These are phyloP conservation scores for Aspergillus sp. DNA, from an alignment of 2,329 filamentous ascomycete species.

Conservation along the genomic window DNA sequence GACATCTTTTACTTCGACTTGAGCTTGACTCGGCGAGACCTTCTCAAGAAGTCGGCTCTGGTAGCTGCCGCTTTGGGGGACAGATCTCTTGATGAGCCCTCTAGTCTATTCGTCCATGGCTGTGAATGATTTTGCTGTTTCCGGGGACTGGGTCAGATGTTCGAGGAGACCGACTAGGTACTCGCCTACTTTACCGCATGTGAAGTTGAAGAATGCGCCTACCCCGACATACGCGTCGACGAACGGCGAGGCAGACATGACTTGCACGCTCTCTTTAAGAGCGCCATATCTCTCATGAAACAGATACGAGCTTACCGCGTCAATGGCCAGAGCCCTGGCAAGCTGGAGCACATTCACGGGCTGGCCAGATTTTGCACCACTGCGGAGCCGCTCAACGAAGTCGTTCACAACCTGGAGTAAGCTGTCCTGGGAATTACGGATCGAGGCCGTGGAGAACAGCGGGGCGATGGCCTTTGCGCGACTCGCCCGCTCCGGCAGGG, in stretches of 20 bases:
- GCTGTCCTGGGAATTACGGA: conserved; percentile 18
- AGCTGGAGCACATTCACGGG: conserved; percentile 47
- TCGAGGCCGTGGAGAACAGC: conserved; percentile 41
- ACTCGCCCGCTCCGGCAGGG: conserved; percentile 42
- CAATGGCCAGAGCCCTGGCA: conserved; percentile 51
- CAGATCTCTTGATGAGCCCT: conserved; percentile 37
- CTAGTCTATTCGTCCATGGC: conserved; percentile 47
- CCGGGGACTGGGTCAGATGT: conserved; percentile 32
- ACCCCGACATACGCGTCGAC: conserved; percentile 57
- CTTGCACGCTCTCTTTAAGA: conserved; percentile 37
- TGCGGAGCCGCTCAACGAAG: conserved; percentile 21
- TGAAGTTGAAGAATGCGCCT: conserved; percentile 55
- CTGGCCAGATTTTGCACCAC: conserved; percentile 14
- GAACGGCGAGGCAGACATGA: conserved; percentile 48
- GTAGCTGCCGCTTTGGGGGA: conserved; percentile 43
- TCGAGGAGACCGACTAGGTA: conserved; percentile 31
- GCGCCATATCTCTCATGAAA: conserved; percentile 54
- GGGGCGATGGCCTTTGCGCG: conserved; percentile 53
- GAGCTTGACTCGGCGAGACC: conserved; percentile 45
- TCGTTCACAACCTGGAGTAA: conserved; percentile 21
- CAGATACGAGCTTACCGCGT: conserved; percentile 55
- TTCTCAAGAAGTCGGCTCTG: conserved; percentile 49
- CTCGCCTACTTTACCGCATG: conserved; percentile 41
- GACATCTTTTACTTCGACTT: conserved; percentile 55
- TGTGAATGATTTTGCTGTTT: conserved; percentile 34